Evolutionary conservation across 306 rosid species (phyloP), one percentile per base, ranked within the genome.

Genomic region (Sechiopsis laciniata): DNA sequence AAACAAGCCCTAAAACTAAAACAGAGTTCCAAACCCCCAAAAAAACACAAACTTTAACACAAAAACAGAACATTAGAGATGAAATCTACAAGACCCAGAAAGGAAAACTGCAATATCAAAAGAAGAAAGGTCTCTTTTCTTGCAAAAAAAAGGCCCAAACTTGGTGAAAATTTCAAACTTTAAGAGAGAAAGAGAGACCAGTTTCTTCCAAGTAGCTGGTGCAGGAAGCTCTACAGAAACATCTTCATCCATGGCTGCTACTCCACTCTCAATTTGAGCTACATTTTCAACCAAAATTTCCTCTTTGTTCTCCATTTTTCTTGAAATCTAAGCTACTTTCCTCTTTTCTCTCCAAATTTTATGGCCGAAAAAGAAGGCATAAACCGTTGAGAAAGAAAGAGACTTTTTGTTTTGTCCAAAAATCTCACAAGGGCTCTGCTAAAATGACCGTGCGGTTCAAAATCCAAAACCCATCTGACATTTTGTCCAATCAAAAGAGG

Each of bases 151-250:
- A 21, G 20, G n/a, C 9, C n/a, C 7, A 77, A 70, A 80, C 32
- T 72, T 5, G 40, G 51, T 16, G 55, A 54, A 73, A 6, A 4
- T 15, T 54, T 17, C 6, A 60, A 69, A 15, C 35, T 53, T 29
- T 71, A 42, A 22, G 69, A 52, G 61, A 75, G 72, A 68, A 68
- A 74, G 70, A 75, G 22, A 77, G 45, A 93, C 98, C 98, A 88
- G 82, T 85, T 93, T 93, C 83, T 86, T 88, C 98, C 98, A 93
- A 76, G 90, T 64, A 75, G 85, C 62, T 83, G 98, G 97, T 58
- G 98, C 98, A n/a, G 90, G 82, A 35, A 93, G 97, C 84, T 90
- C 94, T 6, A 90, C 86, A 2, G 91, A 85, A n/a, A 87, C 57
- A 24, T 86, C 72, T 54, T 93, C 96, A 24, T 91, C 79, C 74